These are phyloP conservation scores for Salix brachista DNA, from an alignment of 345 rosid genomes.

Conservation along the genomic window DNA sequence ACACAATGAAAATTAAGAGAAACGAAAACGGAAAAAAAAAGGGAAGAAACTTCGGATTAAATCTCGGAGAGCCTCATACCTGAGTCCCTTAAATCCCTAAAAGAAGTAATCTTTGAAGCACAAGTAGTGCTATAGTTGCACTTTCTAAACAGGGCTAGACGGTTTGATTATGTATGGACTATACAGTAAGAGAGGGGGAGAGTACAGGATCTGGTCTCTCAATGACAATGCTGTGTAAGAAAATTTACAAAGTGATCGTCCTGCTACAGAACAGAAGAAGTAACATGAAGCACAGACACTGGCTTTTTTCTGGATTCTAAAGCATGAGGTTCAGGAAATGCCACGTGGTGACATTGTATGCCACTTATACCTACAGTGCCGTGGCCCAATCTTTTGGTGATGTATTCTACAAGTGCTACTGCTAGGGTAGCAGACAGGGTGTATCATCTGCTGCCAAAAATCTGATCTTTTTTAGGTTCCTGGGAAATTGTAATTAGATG, in stretches of 20 bases:
- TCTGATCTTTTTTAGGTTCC: background rate
- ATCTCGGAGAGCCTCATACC: conserved; percentile 27
- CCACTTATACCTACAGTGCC: background rate
- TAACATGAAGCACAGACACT: background rate
- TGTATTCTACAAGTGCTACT: background rate
- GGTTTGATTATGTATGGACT: background rate
- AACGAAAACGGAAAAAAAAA: conserved; percentile 10
- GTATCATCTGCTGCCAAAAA: background rate
- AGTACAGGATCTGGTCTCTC: background rate
- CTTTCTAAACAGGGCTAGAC: background rate
- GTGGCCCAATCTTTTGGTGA: background rate
- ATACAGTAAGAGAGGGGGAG: background rate
- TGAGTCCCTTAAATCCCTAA: conserved; percentile 27
- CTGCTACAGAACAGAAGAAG: conserved; percentile 2
- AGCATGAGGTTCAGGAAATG: conserved; percentile 36
- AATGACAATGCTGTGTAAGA: background rate
- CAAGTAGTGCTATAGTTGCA: background rate
- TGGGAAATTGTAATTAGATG: background rate
- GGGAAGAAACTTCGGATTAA: background rate
- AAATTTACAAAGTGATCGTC: background rate
- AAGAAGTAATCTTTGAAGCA: conserved; percentile 9
- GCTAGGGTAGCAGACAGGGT: background rate
- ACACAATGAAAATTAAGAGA: conserved; percentile 10
- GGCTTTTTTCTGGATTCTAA: conserved; percentile 30
- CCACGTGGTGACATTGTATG: conserved; percentile 40